Conservation (phyloP, 306 rosid species). For the Betula pendula region DNA sequence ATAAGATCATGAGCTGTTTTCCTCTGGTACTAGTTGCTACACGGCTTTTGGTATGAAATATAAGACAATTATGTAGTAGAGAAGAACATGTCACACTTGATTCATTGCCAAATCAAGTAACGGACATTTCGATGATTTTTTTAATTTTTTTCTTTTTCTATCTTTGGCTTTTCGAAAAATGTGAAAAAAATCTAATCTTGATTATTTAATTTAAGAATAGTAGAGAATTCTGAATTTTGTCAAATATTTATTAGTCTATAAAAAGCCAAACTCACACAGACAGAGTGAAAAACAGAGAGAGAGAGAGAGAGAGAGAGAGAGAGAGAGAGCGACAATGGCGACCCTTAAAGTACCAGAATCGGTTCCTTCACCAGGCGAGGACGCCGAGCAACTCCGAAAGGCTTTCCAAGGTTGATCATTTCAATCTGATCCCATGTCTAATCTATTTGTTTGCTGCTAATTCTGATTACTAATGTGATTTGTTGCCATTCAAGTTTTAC, state of each 20-base stretch:
- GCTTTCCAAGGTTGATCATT: slow-evolving; percentile 69
- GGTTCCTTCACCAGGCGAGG: slow-evolving; percentile 73
- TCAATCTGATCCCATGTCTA: background rate
- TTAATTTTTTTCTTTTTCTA: background rate
- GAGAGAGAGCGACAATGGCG: slow-evolving; percentile 47
- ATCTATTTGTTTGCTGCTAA: background rate
- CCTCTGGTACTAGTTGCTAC: background rate
- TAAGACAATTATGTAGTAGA: background rate
- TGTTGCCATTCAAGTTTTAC: background rate
- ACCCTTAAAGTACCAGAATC: slow-evolving; percentile 57
- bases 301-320: slow-evolving; percentile 13
- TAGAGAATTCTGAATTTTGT: background rate
- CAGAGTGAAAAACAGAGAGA: background rate
- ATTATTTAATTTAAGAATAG: too few species aligned
- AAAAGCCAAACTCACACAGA: slow-evolving; percentile 8
- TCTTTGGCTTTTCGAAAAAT: background rate
- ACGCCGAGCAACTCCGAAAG: slow-evolving; percentile 71
- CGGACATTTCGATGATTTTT: background rate
- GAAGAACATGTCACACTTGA: background rate
- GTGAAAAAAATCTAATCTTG: too few species aligned
- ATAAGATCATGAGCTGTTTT: background rate
- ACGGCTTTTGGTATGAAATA: background rate
- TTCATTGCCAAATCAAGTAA: background rate
- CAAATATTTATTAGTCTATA: background rate
- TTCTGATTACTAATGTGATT: background rate